Conservation (phyloP, 2,329 filamentous ascomycete species). For the Hypomyces rosellus region DNA sequence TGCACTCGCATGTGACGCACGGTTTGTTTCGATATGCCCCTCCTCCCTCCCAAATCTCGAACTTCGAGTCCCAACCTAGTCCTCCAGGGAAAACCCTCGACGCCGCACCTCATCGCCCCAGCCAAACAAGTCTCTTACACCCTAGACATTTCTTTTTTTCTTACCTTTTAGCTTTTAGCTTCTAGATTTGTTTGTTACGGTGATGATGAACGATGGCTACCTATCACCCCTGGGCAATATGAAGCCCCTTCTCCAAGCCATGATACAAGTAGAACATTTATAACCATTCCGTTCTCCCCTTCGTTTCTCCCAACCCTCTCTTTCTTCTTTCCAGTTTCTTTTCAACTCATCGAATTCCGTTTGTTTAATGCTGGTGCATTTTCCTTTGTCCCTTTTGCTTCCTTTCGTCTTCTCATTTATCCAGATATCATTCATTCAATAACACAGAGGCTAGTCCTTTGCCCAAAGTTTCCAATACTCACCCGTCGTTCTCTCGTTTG, state of each 20-base stretch:
- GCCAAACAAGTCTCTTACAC: constrained; percentile 15
- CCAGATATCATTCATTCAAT: constrained; percentile 16
- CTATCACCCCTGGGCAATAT: constrained; percentile 8
- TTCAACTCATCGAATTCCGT: constrained; percentile 21
- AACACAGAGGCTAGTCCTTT: constrained; percentile 24
- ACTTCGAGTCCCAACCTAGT: no score
- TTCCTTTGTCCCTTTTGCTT: constrained; percentile 17
- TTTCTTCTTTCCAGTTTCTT: constrained; percentile 17
- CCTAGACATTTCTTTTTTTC: not conserved
- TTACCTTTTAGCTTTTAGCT: no score
- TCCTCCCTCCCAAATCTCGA: no score
- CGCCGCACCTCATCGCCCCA: not conserved
- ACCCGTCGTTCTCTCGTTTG: constrained; percentile 3
- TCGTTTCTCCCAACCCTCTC: constrained; percentile 6
- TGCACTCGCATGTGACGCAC: no score
- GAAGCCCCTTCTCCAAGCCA: no score
- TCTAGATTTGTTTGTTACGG: no score
- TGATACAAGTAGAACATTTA: constrained; percentile 3
- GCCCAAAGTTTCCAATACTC: constrained; percentile 19
- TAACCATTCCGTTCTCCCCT: constrained; percentile 19
- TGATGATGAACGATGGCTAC: not conserved
- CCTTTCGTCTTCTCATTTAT: constrained; percentile 22
- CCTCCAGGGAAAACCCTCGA: not conserved
- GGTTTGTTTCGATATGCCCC: no score
- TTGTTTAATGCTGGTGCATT: constrained; percentile 10